phyloP scores from a whole-genome alignment of 2,329 filamentous ascomycete genomes.

The Alternaria gaisen region DNA sequence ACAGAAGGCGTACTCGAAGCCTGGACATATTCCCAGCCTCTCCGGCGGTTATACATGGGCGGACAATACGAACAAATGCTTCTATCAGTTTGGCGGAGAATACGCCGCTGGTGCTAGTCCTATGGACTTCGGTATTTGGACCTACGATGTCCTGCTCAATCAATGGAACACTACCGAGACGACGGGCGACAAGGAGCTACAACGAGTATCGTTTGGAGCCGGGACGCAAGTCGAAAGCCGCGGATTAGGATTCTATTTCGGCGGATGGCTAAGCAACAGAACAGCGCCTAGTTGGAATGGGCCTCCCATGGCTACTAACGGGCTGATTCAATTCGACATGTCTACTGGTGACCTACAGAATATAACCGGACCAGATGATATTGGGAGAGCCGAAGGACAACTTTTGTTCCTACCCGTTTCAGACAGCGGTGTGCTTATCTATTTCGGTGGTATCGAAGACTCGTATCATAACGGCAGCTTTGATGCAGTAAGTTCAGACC shows the following conservation, averaged over 20 bases:
- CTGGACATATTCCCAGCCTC: constrained; percentile 63
- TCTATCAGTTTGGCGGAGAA: constrained; percentile 71
- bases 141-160: constrained; percentile 66
- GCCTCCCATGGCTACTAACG: constrained; percentile 58
- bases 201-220: constrained; percentile 65
- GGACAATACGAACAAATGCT: constrained; percentile 68
- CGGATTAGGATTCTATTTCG: constrained; percentile 69
- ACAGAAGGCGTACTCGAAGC: constrained; percentile 67
- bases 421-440: constrained; percentile 67
- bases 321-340: constrained; percentile 67
- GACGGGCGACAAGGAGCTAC: constrained; percentile 49
- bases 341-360: constrained; percentile 62
- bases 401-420: constrained; percentile 69
- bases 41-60: constrained; percentile 64
- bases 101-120: constrained; percentile 53
- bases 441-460: constrained; percentile 68
- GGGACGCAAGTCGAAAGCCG: constrained; percentile 63
- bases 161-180: constrained; percentile 62
- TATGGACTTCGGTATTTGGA: constrained; percentile 61
- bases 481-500: constrained; percentile 33
- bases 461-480: constrained; percentile 58
- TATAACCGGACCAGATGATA: constrained; percentile 61
- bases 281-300: constrained; percentile 63
- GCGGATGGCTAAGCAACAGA: constrained; percentile 67
- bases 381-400: constrained; percentile 66